phyloP scores from a whole-genome alignment of 257 asterid genomes.

The Ilex asprella region DNA sequence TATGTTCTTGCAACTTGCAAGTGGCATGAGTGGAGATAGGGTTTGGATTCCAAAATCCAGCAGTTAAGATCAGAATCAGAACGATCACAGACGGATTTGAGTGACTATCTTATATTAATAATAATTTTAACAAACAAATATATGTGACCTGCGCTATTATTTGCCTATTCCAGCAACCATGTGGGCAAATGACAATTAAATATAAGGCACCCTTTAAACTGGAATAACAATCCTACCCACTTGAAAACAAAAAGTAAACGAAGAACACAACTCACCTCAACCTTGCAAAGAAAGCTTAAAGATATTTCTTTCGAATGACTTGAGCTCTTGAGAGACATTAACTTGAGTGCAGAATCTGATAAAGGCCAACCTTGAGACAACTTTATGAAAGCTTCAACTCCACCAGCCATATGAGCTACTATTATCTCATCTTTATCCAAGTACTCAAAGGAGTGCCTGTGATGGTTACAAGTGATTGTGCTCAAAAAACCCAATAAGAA shows the following conservation, averaged over 20 bases:
- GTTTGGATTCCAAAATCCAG: too few relatives aligned
- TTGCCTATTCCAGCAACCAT: background rate
- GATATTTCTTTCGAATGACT: constrained; percentile 57
- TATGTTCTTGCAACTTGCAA: too few relatives aligned
- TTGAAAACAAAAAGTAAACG: background rate
- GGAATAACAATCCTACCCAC: background rate
- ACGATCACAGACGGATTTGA: background rate
- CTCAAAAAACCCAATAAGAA: background rate
- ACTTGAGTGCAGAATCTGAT: constrained; percentile 43
- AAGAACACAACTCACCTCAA: constrained; percentile 49
- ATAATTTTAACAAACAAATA: background rate
- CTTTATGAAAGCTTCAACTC: constrained; percentile 75
- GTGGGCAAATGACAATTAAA: background rate
- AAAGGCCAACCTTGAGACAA: constrained; percentile 92
- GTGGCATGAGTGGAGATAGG: too few relatives aligned
- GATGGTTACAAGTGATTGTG: constrained; percentile 13
- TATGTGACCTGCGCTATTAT: background rate
- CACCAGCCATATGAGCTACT: constrained; percentile 75
- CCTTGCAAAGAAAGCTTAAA: constrained; percentile 65
- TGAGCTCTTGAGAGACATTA: constrained; percentile 63
- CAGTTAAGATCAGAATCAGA: too few relatives aligned
- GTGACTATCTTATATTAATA: background rate
- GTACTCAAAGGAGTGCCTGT: constrained; percentile 83
- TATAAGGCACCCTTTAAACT: background rate
- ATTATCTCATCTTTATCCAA: constrained; percentile 61